A percentile compares a stretch with the other conserved stretches of the same genome.
phyloP scores from a whole-genome alignment of 805 yeast genomes.

The Peterozyma xylosa region DNA sequence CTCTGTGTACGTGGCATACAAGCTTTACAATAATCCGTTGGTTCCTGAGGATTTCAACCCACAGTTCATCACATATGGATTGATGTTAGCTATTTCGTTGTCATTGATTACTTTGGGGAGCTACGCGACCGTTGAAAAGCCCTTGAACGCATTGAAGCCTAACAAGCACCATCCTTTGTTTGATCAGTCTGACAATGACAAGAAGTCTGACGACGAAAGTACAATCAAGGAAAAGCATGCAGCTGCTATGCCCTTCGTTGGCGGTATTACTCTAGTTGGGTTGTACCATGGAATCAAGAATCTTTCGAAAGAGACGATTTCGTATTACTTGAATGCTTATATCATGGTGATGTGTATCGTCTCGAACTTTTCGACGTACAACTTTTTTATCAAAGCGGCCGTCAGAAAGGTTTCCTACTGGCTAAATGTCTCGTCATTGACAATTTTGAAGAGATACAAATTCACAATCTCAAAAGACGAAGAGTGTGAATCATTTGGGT shows the following conservation, averaged over 20 bases:
- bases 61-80: constrained; percentile 11
- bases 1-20: background rate
- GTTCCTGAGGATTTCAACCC: background rate
- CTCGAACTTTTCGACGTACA: constrained; percentile 23
- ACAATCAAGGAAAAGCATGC: constrained; percentile 23
- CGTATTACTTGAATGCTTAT: constrained; percentile 26
- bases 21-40: background rate
- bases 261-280: constrained; percentile 28
- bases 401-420: constrained; percentile 21
- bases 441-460: constrained; percentile 28
- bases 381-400: constrained; percentile 18
- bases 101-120: constrained; percentile 25
- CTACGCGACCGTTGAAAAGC: constrained; percentile 24
- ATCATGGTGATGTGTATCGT: constrained; percentile 24
- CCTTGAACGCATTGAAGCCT: constrained; percentile 23
- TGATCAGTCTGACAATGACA: constrained; percentile 32
- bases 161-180: constrained; percentile 27
- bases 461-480: constrained; percentile 32
- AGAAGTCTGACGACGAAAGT: constrained; percentile 13
- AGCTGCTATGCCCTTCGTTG: constrained; percentile 33
- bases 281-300: constrained; percentile 29
- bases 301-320: constrained; percentile 22
- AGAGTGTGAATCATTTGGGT: constrained; percentile 28
- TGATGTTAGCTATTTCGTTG: constrained; percentile 16
- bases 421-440: constrained; percentile 18